Evolutionary conservation across 306 rosid species (phyloP).

Genomic region (Medicago ruthenica): DNA sequence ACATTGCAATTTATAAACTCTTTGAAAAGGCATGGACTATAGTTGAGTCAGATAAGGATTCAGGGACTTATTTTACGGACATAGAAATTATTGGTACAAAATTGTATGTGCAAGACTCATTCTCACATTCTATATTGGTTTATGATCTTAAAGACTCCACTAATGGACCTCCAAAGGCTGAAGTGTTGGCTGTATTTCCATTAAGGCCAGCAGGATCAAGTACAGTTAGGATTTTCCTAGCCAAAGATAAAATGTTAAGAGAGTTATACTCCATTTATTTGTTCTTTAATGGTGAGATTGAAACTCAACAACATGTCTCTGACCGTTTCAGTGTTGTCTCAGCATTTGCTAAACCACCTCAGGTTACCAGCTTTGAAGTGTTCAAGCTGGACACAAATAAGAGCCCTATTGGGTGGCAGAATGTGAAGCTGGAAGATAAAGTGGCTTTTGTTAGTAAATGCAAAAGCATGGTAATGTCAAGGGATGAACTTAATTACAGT

Average conservation of each 20-base stretch:
- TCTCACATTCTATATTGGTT: neutral
- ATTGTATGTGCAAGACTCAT: neutral
- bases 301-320: no score
- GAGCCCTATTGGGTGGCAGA: neutral
- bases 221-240: neutral
- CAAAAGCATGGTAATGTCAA: neutral
- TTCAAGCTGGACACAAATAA: neutral
- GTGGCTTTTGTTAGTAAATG: no score
- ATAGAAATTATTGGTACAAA: no score
- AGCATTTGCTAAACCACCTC: neutral
- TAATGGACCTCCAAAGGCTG: neutral
- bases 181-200: neutral
- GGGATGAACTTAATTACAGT: neutral
- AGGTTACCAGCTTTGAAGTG: neutral
- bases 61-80: no score
- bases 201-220: neutral
- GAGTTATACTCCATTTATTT: neutral
- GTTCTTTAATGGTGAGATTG: neutral
- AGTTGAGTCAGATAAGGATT: no score
- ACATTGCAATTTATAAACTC: no score
- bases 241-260: neutral
- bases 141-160: neutral
- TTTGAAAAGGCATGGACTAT: no score
- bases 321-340: neutral
- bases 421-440: neutral